A percentile compares a stretch with the other conserved stretches of the same genome.
phyloP scores from a whole-genome alignment of 805 yeast species.

The Cyberlindnera samutprakarnensis region DNA sequence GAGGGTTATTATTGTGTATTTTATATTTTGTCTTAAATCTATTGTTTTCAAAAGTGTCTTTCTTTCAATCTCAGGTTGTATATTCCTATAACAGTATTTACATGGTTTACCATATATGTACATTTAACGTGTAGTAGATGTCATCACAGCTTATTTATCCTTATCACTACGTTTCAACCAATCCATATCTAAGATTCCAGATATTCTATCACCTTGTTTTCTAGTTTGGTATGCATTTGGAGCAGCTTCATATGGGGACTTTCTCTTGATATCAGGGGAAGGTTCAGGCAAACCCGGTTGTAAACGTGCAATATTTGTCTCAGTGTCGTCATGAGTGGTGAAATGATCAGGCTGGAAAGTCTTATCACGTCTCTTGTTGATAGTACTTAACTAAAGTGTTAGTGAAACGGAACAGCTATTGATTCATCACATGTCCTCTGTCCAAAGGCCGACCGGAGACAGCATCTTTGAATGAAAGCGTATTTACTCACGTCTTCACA shows the following conservation, averaged over 20 bases:
- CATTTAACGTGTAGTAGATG: no score
- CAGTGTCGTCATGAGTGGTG: conserved; percentile 6
- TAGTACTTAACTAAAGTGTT: no score
- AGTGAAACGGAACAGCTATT: no score
- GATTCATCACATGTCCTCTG: no score
- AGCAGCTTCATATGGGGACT: conserved; percentile 62
- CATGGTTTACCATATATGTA: no score
- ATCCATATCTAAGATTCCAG: conserved; percentile 19
- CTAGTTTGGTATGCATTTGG: conserved; percentile 55
- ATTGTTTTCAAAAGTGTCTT: no score
- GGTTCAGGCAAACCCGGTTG: conserved; percentile 52
- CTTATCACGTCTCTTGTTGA: conserved; percentile 29
- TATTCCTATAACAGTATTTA: no score
- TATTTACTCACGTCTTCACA: conserved; percentile 21
- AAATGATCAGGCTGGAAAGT: conserved; percentile 27
- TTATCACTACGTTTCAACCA: conserved; percentile 16
- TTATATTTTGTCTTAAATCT: no score
- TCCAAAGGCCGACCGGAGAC: no score
- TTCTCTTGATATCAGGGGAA: conserved; percentile 27
- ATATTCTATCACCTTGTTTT: conserved; percentile 44
- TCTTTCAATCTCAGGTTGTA: background rate
- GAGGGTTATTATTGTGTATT: no score
- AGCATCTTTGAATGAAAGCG: no score
- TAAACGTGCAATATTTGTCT: conserved; percentile 26
- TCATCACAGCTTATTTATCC: background rate